Base-by-base conservation (phyloP, 1,284 basidiomycete genomes). In the Rhodotorula sp. region DNA sequence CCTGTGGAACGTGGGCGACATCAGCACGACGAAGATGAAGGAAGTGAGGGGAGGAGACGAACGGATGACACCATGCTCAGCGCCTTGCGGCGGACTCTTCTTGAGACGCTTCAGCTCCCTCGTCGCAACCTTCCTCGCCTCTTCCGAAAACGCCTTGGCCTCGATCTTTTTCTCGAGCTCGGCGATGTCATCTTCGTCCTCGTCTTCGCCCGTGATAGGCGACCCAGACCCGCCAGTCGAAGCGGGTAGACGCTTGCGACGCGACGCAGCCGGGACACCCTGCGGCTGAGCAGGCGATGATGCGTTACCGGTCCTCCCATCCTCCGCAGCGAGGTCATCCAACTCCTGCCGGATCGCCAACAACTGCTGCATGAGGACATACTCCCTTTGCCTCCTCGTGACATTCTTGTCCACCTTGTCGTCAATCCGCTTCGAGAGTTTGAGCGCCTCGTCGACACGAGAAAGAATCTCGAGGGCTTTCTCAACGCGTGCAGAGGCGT, bases 91-190 rank as follows among this genome's bases (percentile, higher is more conserved):
- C 6, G 77, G 74, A 29, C 68, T 76, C 59, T 74, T 76, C 64
- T 74, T 66, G 24, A 79, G 57, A 30, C 78, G 62, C 73, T 78
- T 78, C 48, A 76, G 64, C 63, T 79, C 78, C 49, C 71, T 68
- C 51, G 62, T 24, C n/a, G 71, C 75, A n/a, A 77, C 67, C 46
- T 68, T 71, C 17, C 66, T 67, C 36, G 76, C 73, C 67, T 78
- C 78, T 47, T 72, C 65, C 19, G 70, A 71, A 70, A 76, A 77
- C 1, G 56, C 59, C 44, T 74, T 74, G 24, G 68, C 74, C 39
- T 74, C 63, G 51, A 78, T 66, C 62, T 70, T 74, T 47, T 74
- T 64, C 44, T 73, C 70, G 24, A 77, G 56, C 34, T 68, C 70
- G 29, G 61, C 66, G 30, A 76, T 32, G 19, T 78, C 77, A 57